A percentile compares a stretch with the other conserved stretches of the same genome.
Conservation (phyloP, 192 early-diverging fungal species). For the Backusella circina region DNA sequence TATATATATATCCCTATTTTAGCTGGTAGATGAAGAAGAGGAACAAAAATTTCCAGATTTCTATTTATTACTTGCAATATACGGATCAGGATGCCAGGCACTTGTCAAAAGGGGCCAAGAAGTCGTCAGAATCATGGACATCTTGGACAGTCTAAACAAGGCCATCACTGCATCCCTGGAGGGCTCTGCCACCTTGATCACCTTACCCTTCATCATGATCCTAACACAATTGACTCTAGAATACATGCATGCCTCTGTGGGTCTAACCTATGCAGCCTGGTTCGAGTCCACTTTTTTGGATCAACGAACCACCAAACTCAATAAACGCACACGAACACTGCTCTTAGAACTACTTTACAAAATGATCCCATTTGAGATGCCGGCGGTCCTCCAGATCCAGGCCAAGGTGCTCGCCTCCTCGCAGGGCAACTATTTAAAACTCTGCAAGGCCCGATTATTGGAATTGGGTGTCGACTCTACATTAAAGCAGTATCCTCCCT, state of each 20-base stretch:
- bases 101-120: neutral
- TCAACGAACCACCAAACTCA: neutral
- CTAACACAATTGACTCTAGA: neutral
- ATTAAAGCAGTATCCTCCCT: neutral
- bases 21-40: neutral
- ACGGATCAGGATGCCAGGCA: neutral
- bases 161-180: neutral
- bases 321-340: neutral
- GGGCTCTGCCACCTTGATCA: neutral
- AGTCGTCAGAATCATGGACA: neutral
- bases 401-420: neutral
- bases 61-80: neutral
- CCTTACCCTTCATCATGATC: neutral
- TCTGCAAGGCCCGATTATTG: neutral
- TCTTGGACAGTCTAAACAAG: neutral
- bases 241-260: neutral
- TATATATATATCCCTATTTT: neutral
- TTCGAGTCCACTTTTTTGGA: neutral
- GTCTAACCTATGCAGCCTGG: neutral
- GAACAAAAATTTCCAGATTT: neutral
- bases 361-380: neutral
- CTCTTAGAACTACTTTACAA: neutral
- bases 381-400: slow-evolving; percentile 10
- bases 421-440: neutral
- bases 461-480: neutral